phyloP scores from a whole-genome alignment of 2,329 filamentous ascomycete genomes.

The Colletotrichum salicis region DNA sequence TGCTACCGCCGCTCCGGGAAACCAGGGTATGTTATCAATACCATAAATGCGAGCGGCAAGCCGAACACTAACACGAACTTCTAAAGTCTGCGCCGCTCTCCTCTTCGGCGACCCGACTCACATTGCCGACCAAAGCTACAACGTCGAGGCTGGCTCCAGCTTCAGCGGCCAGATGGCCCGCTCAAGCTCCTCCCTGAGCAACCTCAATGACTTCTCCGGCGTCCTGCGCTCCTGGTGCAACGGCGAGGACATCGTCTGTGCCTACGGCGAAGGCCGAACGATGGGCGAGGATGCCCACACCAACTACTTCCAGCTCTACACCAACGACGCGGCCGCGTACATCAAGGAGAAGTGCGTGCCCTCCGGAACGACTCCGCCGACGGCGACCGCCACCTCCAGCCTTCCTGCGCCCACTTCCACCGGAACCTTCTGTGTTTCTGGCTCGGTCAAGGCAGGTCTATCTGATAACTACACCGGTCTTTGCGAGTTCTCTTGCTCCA shows the following conservation, averaged over 20 bases:
- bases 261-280: conserved; percentile 41
- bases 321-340: conserved; percentile 25
- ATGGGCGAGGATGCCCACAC: conserved; percentile 45
- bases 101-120: conserved; percentile 49
- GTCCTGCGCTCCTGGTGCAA: conserved; percentile 48
- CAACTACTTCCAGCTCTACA: conserved; percentile 44
- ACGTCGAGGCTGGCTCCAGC: conserved; percentile 42
- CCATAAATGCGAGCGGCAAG: not conserved
- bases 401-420: conserved; percentile 26
- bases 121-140: conserved; percentile 47
- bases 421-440: conserved; percentile 39
- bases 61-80: not conserved
- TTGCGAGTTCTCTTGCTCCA: conserved; percentile 46
- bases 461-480: conserved; percentile 46
- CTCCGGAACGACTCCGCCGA: conserved; percentile 6
- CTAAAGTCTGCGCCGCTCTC: conserved; percentile 45
- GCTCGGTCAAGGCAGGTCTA: conserved; percentile 43
- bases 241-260: conserved; percentile 51
- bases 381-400: conserved; percentile 17
- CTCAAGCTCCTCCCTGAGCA: conserved; percentile 19
- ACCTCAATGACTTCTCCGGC: conserved; percentile 22
- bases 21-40: conserved; percentile 43
- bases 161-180: conserved; percentile 22
- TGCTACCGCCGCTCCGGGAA: conserved; percentile 42
- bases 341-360: conserved; percentile 33